Percentiles rank a stretch among this genome's conserved stretches.
Evolutionary conservation across 768 basidiomycete genomes (phyloP).

Genomic region (Calvatia gigantea): DNA sequence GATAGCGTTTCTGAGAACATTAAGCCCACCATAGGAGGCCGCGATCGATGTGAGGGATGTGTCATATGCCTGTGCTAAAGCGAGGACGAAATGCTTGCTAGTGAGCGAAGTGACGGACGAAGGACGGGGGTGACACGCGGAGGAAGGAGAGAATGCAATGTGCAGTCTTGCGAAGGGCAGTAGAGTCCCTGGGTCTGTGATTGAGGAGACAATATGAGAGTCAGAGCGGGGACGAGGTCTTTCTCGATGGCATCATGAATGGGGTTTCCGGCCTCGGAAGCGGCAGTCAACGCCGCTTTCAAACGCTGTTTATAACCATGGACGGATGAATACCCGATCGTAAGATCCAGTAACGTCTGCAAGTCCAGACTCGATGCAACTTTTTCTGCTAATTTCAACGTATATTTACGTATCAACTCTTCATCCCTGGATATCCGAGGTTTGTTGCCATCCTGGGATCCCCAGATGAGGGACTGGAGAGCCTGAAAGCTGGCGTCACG

Average conservation of each 20-base stretch:
- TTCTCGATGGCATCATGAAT: constrained; percentile 29
- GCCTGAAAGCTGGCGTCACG: constrained; percentile 49
- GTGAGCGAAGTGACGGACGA: constrained; percentile 52
- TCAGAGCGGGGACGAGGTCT: constrained; percentile 58
- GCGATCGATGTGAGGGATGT: constrained; percentile 52
- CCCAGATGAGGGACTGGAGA: constrained; percentile 62
- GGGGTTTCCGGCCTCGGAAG: constrained; percentile 29
- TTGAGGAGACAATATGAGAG: constrained; percentile 40
- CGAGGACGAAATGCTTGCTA: constrained; percentile 47
- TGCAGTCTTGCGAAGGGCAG: constrained; percentile 57
- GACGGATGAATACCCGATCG: constrained; percentile 49
- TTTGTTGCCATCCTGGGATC: constrained; percentile 13
- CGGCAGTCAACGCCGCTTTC: constrained; percentile 39
- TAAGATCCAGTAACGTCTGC: constrained; percentile 58
- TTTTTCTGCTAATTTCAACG: constrained; percentile 55
- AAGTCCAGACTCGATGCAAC: constrained; percentile 48
- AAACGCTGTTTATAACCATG: constrained; percentile 35
- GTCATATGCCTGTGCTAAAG: constrained; percentile 60
- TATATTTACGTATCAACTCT: constrained; percentile 41
- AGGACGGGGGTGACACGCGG: constrained; percentile 36
- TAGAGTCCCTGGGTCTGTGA: constrained; percentile 48
- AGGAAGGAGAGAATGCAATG: constrained; percentile 56
- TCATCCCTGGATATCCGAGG: constrained; percentile 33
- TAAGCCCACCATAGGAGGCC: constrained; percentile 57
- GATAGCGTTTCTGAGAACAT: constrained; percentile 24